Percentiles rank a stretch among this genome's conserved stretches.
These are phyloP conservation scores for Angophora floribunda DNA, from an alignment of 345 rosid species.

Conservation along the genomic window DNA sequence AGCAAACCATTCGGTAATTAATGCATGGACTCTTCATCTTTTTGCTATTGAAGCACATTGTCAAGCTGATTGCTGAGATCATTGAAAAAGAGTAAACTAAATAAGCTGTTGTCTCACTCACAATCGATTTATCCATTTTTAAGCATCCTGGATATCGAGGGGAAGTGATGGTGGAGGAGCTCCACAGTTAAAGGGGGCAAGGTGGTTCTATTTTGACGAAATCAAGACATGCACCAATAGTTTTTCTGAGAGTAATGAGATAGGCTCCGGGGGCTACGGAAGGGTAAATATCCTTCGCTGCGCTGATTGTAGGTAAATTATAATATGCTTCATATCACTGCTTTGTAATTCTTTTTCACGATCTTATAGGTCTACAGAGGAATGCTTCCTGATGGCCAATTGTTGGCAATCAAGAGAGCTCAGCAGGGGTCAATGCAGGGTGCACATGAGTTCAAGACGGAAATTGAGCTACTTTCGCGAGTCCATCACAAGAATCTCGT, in stretches of 20 bases:
- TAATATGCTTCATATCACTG: background rate
- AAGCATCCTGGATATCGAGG: conserved; percentile 80
- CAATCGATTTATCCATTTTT: background rate
- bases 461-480: conserved; percentile 89
- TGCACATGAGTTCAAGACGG: conserved; percentile 87
- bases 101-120: background rate
- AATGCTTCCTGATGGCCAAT: conserved; percentile 62
- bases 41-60: background rate
- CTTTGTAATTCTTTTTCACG: background rate
- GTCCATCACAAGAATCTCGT: conserved; percentile 96
- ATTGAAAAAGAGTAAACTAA: background rate
- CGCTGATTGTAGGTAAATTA: background rate
- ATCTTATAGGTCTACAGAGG: conserved; percentile 74
- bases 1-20: conserved; percentile 80
- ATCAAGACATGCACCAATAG: conserved; percentile 65
- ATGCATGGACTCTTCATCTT: background rate
- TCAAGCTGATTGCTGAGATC: background rate
- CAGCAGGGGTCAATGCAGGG: conserved; percentile 94
- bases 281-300: conserved; percentile 32
- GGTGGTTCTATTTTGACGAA: conserved; percentile 92
- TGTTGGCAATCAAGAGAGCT: conserved; percentile 89
- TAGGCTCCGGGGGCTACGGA: conserved; percentile 94
- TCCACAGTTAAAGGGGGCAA: conserved; percentile 88
- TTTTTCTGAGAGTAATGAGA: conserved; percentile 61
- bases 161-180: conserved; percentile 85